These are phyloP conservation scores for Auricularia auricula-judae DNA, from an alignment of 768 basidiomycete species.

Conservation along the genomic window DNA sequence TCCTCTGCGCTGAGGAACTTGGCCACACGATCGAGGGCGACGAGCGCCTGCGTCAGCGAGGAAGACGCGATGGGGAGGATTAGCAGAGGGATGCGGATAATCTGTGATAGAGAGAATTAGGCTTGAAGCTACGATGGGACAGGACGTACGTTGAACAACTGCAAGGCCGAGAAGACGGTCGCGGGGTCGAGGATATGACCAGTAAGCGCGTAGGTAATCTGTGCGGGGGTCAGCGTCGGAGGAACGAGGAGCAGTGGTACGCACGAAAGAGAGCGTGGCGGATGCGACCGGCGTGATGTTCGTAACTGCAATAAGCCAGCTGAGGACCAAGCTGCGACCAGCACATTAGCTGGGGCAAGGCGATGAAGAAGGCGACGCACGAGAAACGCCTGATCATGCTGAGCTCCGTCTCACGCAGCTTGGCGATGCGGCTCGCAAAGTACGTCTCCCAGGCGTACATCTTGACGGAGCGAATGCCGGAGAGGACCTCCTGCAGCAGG, in stretches of 20 bases:
- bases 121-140: neutral
- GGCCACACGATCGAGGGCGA: slow-evolving; percentile 38
- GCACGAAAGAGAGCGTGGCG: slow-evolving; percentile 39
- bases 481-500: slow-evolving; percentile 17
- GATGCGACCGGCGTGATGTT: slow-evolving; percentile 42
- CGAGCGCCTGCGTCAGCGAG: slow-evolving; percentile 34
- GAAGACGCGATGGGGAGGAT: slow-evolving; percentile 45
- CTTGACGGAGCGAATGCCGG: slow-evolving; percentile 34
- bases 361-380: slow-evolving; percentile 24
- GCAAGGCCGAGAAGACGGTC: slow-evolving; percentile 44
- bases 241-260: slow-evolving; percentile 10
- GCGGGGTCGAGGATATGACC: slow-evolving; percentile 45
- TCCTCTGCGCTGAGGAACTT: slow-evolving; percentile 46
- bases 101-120: slow-evolving; percentile 20
- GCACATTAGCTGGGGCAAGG: slow-evolving; percentile 4
- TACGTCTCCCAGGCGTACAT: slow-evolving; percentile 50
- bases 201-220: slow-evolving; percentile 54
- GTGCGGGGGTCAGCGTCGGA: neutral
- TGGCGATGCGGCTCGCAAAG: slow-evolving; percentile 31
- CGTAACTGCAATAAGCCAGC: slow-evolving; percentile 31
- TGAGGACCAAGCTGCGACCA: slow-evolving; percentile 16
- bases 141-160: slow-evolving; percentile 42
- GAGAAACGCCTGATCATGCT: slow-evolving; percentile 13
- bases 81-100: slow-evolving; percentile 48
- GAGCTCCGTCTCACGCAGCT: slow-evolving; percentile 20